phyloP scores from a whole-genome alignment of 2,329 filamentous ascomycete genomes.

The Neurospora sp. region DNA sequence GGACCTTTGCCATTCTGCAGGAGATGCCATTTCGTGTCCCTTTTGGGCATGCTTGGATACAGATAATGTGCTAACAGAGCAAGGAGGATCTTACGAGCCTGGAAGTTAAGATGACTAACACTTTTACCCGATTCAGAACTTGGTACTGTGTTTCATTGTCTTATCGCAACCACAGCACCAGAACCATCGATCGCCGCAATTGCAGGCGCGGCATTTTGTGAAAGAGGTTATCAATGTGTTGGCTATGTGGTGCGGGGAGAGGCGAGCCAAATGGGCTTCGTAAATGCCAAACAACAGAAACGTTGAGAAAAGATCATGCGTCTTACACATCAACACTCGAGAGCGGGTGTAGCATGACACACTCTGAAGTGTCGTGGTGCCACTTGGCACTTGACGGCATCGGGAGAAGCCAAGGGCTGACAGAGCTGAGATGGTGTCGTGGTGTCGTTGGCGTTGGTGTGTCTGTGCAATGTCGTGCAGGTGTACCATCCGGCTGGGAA shows the following conservation, averaged over 20 bases:
- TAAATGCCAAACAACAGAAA: background rate
- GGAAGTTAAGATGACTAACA: background rate
- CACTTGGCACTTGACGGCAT: background rate
- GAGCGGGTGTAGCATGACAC: background rate
- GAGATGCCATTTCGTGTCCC: background rate
- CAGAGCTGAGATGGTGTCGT: background rate
- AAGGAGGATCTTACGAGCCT: background rate
- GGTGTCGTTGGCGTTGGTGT: background rate
- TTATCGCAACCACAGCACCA: background rate
- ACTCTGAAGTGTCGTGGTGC: background rate
- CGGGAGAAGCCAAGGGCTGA: background rate
- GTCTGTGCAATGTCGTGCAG: background rate
- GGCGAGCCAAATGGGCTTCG: background rate
- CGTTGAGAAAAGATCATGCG: background rate
- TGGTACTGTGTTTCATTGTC: background rate
- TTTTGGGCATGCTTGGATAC: background rate
- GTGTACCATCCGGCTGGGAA: background rate
- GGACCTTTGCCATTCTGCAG: background rate
- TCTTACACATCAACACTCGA: background rate
- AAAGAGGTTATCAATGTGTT: background rate
- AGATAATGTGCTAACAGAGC: background rate
- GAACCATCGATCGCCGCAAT: background rate
- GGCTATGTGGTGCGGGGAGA: background rate
- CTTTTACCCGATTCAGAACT: background rate
- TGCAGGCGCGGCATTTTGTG: background rate